Evolutionary conservation across 1,284 basidiomycete genomes (phyloP).

Genomic region (Ceratobasidium sp.): DNA sequence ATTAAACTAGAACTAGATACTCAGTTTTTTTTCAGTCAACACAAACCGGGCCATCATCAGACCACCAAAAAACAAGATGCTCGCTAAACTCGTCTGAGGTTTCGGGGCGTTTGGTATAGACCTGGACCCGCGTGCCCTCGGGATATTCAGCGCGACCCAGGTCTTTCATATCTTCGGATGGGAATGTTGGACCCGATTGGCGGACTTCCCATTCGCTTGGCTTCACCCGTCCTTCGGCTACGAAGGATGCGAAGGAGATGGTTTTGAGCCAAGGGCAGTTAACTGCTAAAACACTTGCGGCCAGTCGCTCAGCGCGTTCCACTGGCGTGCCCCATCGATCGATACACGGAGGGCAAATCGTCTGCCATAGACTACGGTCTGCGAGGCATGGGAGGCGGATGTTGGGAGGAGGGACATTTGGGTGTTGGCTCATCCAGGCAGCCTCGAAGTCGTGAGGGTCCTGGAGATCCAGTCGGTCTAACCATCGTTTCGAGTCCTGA

Average conservation of each 20-base stretch:
- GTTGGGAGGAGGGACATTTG: neutral
- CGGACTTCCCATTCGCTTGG: conserved; percentile 14
- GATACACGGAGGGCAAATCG: neutral
- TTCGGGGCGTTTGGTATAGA: too few relatives aligned
- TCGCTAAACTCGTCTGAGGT: too few relatives aligned
- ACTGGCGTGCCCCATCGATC: neutral
- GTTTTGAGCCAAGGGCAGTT: neutral
- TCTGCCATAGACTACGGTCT: conserved; percentile 7
- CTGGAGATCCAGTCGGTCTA: neutral
- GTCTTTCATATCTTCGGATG: too few relatives aligned
- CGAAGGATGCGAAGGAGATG: conserved; percentile 12
- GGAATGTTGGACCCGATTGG: too few relatives aligned
- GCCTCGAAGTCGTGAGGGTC: neutral
- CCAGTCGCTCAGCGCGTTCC: conserved; percentile 4
- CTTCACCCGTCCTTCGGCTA: neutral
- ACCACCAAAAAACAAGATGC: too few relatives aligned
- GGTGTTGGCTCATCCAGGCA: neutral
- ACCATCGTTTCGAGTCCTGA: neutral
- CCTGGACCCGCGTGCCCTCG: too few relatives aligned
- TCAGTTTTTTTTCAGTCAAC: too few relatives aligned
- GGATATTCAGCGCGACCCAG: too few relatives aligned
- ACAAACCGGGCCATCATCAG: too few relatives aligned
- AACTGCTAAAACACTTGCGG: conserved; percentile 8
- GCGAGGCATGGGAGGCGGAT: neutral
- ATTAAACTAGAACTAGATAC: too few relatives aligned